Conservation (phyloP, 2,329 filamentous ascomycete genomes). For the Epichloe elymi region DNA sequence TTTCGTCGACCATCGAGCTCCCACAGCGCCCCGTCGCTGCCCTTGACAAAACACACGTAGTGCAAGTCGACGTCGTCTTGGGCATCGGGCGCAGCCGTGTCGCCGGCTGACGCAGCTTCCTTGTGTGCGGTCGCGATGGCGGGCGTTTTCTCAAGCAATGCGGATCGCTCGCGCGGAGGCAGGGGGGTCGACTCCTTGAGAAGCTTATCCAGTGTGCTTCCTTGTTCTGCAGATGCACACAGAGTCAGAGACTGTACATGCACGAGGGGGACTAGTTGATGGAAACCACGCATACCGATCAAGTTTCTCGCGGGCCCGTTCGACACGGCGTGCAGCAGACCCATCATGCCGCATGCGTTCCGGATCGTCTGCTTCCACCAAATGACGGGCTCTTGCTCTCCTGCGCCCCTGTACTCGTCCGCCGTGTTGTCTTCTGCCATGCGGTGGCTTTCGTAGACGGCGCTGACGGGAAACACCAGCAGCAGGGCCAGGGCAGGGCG, state of each 20-base stretch:
- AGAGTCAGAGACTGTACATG: background rate
- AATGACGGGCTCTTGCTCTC: constrained; percentile 59
- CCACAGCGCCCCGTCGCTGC: constrained; percentile 47
- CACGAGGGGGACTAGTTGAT: constrained; percentile 5
- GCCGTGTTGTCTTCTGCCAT: constrained; percentile 55
- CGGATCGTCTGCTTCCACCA: constrained; percentile 96
- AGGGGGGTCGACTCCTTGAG: constrained; percentile 56
- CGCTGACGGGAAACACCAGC: constrained; percentile 78
- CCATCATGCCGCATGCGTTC: constrained; percentile 88
- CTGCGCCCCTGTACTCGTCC: constrained; percentile 53
- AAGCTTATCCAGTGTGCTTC: constrained; percentile 49
- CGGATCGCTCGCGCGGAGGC: constrained; percentile 50
- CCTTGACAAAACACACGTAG: constrained; percentile 89
- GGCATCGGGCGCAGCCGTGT: constrained; percentile 65
- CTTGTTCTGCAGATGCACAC: constrained; percentile 21
- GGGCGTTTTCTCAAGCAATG: constrained; percentile 63
- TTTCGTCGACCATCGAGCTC: constrained; percentile 47
- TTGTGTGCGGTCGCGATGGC: constrained; percentile 68
- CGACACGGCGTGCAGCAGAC: constrained; percentile 64
- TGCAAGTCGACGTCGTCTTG: constrained; percentile 82
- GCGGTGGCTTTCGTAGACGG: constrained; percentile 66
- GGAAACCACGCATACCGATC: constrained; percentile 30
- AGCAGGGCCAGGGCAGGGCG: constrained; percentile 80
- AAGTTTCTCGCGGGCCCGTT: constrained; percentile 60
- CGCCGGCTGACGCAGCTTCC: constrained; percentile 61